A percentile compares a stretch with the other conserved stretches of the same genome.
Evolutionary conservation across 768 basidiomycete genomes (phyloP).

Genomic region (Mycena amicta): DNA sequence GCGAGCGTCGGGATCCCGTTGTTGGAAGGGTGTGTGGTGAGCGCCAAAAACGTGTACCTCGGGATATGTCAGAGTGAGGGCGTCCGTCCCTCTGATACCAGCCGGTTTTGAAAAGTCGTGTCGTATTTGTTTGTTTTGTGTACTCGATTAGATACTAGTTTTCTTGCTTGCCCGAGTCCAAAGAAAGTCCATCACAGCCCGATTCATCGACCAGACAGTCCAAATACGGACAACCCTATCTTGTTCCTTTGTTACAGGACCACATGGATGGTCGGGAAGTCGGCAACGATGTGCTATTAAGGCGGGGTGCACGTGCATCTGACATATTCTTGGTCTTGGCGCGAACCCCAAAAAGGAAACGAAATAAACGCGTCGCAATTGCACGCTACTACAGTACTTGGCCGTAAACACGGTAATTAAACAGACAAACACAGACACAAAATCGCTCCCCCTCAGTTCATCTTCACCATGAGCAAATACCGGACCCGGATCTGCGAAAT

Average conservation of each 20-base stretch:
- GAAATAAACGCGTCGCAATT: conserved; percentile 23
- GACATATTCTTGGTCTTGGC: neutral
- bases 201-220: neutral
- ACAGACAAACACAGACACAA: neutral
- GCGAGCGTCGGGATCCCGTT: conserved; percentile 74
- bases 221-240: no score
- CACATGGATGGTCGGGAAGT: neutral
- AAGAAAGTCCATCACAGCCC: neutral
- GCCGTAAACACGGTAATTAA: neutral
- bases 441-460: conserved; percentile 27
- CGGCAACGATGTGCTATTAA: conserved; percentile 12
- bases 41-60: conserved; percentile 58
- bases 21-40: conserved; percentile 78
- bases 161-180: neutral
- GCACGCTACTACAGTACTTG: conserved; percentile 21
- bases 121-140: neutral
- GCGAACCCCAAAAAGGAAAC: neutral
- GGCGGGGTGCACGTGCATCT: neutral
- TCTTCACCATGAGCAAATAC: conserved; percentile 60
- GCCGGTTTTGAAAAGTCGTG: neutral
- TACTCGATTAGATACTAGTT: neutral
- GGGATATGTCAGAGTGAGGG: conserved; percentile 24
- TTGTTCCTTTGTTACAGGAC: no score
- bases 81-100: neutral
- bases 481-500: conserved; percentile 57